These are phyloP conservation scores for Hysterium pulicare DNA, from an alignment of 2,329 filamentous ascomycete species.

Conservation along the genomic window DNA sequence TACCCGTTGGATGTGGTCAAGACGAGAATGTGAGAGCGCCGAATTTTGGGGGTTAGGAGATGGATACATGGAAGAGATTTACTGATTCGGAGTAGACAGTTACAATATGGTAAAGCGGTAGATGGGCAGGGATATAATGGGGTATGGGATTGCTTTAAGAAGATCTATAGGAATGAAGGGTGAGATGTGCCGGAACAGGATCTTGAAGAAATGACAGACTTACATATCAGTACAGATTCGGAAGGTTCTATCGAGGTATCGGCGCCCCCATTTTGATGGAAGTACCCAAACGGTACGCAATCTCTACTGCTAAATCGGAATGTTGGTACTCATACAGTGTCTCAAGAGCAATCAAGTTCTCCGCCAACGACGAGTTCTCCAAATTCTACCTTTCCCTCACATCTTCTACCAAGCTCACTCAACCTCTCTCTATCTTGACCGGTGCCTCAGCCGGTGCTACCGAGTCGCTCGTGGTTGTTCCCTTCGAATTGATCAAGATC, in stretches of 20 bases:
- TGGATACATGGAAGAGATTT: constrained; percentile 83
- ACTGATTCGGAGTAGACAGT: constrained; percentile 68
- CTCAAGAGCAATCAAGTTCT: constrained; percentile 87
- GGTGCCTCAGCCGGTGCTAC: constrained; percentile 93
- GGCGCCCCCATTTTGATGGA: constrained; percentile 96
- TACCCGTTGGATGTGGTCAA: constrained; percentile 99
- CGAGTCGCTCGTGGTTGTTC: constrained; percentile 94
- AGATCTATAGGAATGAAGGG: constrained; percentile 96
- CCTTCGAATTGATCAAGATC: constrained; percentile 98
- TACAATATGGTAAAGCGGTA: constrained; percentile 57
- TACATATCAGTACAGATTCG: constrained; percentile 58
- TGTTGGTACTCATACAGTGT: constrained; percentile 7
- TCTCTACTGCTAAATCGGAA: background rate
- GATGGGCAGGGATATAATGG: constrained; percentile 44
- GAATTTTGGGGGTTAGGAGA: constrained; percentile 18
- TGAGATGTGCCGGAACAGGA: constrained; percentile 43
- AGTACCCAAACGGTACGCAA: constrained; percentile 68
- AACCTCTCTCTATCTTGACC: constrained; percentile 86
- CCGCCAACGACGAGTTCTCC: constrained; percentile 98
- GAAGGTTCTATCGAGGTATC: constrained; percentile 92
- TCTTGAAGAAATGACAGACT: constrained; percentile 3
- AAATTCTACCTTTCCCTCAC: constrained; percentile 88
- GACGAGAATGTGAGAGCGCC: constrained; percentile 76
- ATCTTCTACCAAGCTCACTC: constrained; percentile 81
- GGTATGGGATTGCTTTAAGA: constrained; percentile 97